Percentiles rank a stretch among this genome's conserved stretches.
Evolutionary conservation across 495 filamentous ascomycete genomes (phyloP).

Genomic region (Penicillium verhagenii): DNA sequence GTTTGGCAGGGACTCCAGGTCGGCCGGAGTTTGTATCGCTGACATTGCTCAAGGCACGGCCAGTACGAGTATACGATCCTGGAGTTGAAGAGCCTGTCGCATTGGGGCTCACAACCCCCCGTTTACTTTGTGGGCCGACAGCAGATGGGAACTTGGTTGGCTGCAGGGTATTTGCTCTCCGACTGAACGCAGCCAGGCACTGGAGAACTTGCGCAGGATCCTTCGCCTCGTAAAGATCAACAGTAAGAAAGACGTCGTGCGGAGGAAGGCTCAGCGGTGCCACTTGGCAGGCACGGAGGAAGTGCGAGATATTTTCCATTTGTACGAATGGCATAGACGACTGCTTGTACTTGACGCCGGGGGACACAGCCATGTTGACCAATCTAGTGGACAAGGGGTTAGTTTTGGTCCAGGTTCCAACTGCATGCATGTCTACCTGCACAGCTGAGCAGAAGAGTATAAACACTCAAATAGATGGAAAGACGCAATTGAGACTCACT

Average conservation of each 20-base stretch:
- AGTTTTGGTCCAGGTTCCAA: constrained; percentile 8
- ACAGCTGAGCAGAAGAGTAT: neutral
- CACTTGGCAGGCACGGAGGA: constrained; percentile 80
- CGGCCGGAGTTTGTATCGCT: constrained; percentile 62
- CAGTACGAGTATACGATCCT: constrained; percentile 37
- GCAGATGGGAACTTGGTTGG: constrained; percentile 68
- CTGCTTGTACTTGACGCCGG: constrained; percentile 75
- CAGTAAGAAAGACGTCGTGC: constrained; percentile 95
- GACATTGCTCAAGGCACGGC: constrained; percentile 64
- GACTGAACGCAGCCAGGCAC: constrained; percentile 87
- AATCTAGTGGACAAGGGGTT: constrained; percentile 55
- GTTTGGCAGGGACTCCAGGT: constrained; percentile 60
- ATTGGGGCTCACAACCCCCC: constrained; percentile 64
- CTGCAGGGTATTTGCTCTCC: constrained; percentile 74
- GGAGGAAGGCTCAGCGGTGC: constrained; percentile 83
- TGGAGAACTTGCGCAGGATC: constrained; percentile 96
- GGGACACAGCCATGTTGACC: constrained; percentile 75
- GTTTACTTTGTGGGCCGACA: constrained; percentile 65
- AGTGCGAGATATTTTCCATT: constrained; percentile 99
- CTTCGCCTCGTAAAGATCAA: constrained; percentile 94
- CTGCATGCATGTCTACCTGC: neutral
- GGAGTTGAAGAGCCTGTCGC: constrained; percentile 58
- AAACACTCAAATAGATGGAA: neutral
- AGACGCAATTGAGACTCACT: constrained; percentile 50
- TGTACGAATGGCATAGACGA: constrained; percentile 97